Conservation (phyloP, 352 stramenopile genomes). For the Pythium grandisporangium region DNA sequence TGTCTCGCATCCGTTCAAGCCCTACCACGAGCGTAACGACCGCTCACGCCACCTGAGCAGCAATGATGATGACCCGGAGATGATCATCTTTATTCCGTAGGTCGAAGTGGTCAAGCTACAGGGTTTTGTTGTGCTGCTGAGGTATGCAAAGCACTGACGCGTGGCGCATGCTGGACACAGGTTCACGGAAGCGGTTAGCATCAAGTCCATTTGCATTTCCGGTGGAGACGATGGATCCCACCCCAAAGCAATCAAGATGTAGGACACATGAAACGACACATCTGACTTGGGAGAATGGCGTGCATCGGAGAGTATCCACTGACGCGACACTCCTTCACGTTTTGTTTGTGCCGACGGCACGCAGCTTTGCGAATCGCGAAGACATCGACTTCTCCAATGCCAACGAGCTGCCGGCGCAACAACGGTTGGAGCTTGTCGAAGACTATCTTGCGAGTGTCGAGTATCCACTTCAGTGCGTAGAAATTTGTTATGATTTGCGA, state of each 20-base stretch:
- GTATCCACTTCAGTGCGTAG: slow-evolving; percentile 66
- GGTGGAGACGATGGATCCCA: slow-evolving; percentile 67
- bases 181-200: slow-evolving; percentile 82
- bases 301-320: too few relatives aligned
- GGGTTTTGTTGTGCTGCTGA: background rate
- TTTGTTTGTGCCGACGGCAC: too few relatives aligned
- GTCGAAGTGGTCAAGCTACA: too few relatives aligned
- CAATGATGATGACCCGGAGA: slow-evolving; percentile 78
- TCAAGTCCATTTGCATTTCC: slow-evolving; percentile 85
- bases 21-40: slow-evolving; percentile 62
- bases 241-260: slow-evolving; percentile 80
- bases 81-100: slow-evolving; percentile 76
- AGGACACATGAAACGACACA: too few relatives aligned
- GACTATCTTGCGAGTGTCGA: slow-evolving; percentile 53
- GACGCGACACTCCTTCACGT: too few relatives aligned
- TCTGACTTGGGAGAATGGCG: too few relatives aligned
- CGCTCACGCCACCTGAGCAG: slow-evolving; percentile 53
- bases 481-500: background rate
- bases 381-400: slow-evolving; percentile 85
- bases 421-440: slow-evolving; percentile 72
- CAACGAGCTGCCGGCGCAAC: slow-evolving; percentile 57
- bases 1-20: slow-evolving; percentile 72
- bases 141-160: background rate
- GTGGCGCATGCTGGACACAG: too few relatives aligned
- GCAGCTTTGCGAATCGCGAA: slow-evolving; percentile 68